phyloP scores from a whole-genome alignment of 371 early-diverging fungal species.

The Apophysomyces elegans region DNA sequence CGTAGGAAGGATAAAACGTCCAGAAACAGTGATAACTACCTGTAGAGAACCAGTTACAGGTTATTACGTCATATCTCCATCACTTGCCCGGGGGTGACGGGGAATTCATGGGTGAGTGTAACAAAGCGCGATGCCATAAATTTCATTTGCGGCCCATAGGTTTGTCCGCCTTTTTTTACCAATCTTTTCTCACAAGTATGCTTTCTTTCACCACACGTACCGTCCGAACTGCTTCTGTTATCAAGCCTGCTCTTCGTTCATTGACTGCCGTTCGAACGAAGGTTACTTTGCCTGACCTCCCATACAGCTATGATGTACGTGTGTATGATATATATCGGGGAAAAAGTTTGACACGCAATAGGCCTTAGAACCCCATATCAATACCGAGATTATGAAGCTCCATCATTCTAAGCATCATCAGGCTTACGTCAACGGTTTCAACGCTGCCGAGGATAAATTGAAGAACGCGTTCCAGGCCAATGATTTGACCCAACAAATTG shows the following conservation, averaged over 20 bases:
- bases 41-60: too few species aligned
- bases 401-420: constrained; percentile 98
- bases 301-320: constrained; percentile 63
- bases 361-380: constrained; percentile 94
- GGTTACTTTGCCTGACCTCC: constrained; percentile 76
- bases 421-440: constrained; percentile 64
- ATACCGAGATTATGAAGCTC: constrained; percentile 93
- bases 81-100: too few species aligned
- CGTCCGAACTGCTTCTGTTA: constrained; percentile 33
- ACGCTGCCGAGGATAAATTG: constrained; percentile 73
- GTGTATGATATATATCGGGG: constrained; percentile 53
- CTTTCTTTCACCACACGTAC: constrained; percentile 54
- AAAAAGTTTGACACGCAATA: constrained; percentile 29
- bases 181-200: constrained; percentile 25
- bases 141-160: constrained; percentile 1
- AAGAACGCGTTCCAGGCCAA: constrained; percentile 68
- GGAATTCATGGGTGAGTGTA: background rate
- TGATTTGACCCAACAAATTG: constrained; percentile 75
- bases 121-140: constrained; percentile 1
- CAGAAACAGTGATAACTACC: too few species aligned
- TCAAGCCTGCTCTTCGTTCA: constrained; percentile 47
- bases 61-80: too few species aligned
- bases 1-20: too few species aligned
- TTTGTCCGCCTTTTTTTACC: background rate
- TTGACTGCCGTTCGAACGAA: constrained; percentile 61